Base-by-base conservation (phyloP, 306 rosid species). In the Urtica urens region DNA sequence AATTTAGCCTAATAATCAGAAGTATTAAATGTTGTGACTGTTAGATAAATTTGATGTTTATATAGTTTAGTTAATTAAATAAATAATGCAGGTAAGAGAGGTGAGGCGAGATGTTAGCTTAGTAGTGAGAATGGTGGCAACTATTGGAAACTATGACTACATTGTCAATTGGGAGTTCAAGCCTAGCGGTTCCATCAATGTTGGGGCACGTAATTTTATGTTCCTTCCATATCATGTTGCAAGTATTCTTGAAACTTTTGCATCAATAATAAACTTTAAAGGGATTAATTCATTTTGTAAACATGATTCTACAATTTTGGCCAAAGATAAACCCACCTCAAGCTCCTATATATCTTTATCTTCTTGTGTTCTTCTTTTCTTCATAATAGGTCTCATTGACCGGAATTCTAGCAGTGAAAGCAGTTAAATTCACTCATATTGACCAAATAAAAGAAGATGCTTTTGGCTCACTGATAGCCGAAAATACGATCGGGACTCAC, bases 101-200 rank as follows among this genome's bases (percentile, higher is more conserved):
- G 80, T 50, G 13, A 66, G 80, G 46, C 40, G 70, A 20, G 82
- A 79, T 43, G 80, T 63, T 33, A 79, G 63, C 58, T 44, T 79
- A 12, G 49, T 79, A 37, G 80, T 75, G 71, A 72, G 87, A 74
- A 55, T 42, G 43, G 75, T 79, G 2, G 43, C 77, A 5, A 69
- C 80, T 0, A 71, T 69, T 29, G 82, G 73, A 4, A 75, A 79
- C 52, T 79, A 75, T 11, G 87, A 79, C 41, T 72, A 79, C 60
- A 39, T 79, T 23, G 62, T 75, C n/a, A 75, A 75, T 50, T 79
- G 87, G 87, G 79, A 79, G 40, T 72, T 79, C 57, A 75, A 69
- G 50, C 80, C 78, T 18, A 69, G 71, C 44, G 82, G 87, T 27
- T 66, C 78, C 60, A 79, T 75, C 58, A 79, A 79, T 50, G 12